Evolutionary conservation across 2,329 filamentous ascomycete species (phyloP).

Genomic region (Neofusicoccum umdonicola): DNA sequence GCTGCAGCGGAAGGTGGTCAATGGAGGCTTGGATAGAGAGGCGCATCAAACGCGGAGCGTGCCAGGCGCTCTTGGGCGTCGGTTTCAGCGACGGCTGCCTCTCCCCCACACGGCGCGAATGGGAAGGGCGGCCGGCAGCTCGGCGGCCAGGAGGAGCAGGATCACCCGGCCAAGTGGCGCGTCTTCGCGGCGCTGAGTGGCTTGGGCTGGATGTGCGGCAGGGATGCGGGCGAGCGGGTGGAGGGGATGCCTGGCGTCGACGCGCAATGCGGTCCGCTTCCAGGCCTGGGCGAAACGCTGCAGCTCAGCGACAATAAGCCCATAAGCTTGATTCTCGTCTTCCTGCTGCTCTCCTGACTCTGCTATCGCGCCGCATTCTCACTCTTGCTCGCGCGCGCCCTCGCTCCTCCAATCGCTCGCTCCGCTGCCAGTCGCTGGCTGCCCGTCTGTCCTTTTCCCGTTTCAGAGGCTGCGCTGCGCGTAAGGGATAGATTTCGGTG

Average conservation of each 20-base stretch:
- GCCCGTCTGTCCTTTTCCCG: background rate
- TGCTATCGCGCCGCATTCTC: background rate
- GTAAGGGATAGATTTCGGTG: conserved; percentile 8
- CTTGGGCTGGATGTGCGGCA: conserved; percentile 9
- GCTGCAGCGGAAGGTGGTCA: too few relatives aligned
- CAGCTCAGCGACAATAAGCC: background rate
- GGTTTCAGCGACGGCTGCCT: background rate
- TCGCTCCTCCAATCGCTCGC: background rate
- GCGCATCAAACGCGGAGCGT: conserved; percentile 1
- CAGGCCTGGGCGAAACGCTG: background rate
- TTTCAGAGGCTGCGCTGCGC: background rate
- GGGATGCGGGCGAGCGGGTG: background rate
- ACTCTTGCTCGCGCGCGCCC: background rate
- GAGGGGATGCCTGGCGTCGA: background rate
- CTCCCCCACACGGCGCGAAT: background rate
- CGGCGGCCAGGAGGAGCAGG: background rate
- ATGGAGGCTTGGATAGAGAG: background rate
- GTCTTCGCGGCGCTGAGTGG: background rate
- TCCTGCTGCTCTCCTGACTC: background rate
- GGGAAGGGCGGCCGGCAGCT: background rate
- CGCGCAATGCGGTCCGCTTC: conserved; percentile 10
- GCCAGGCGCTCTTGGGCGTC: background rate
- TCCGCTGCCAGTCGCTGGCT: background rate
- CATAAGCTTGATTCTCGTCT: background rate
- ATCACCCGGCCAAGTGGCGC: conserved; percentile 1